A percentile compares a stretch with the other conserved stretches of the same genome.
Evolutionary conservation across 495 filamentous ascomycete species (phyloP).

Genomic region (Amorphotheca resinae): DNA sequence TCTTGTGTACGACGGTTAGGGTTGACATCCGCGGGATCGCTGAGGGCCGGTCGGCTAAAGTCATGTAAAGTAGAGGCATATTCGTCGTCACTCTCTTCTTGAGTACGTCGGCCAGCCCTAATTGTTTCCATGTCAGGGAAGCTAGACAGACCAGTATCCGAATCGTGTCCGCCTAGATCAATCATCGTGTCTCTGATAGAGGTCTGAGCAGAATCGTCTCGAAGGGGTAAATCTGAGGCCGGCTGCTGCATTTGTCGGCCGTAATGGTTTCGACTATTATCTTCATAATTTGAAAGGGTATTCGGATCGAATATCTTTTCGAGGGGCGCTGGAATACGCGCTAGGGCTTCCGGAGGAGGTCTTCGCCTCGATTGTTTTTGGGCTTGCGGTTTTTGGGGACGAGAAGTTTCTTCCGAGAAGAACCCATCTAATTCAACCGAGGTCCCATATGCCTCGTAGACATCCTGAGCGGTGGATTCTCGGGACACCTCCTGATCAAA

Average conservation of each 20-base stretch:
- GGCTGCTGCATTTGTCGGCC: slow-evolving; percentile 25
- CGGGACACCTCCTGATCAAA: slow-evolving; percentile 53
- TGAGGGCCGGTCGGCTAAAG: slow-evolving; percentile 34
- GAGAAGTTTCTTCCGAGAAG: slow-evolving; percentile 29
- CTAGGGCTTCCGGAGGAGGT: slow-evolving; percentile 37
- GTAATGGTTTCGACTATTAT: slow-evolving; percentile 40
- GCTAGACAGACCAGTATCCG: slow-evolving; percentile 31
- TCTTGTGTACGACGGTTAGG: slow-evolving; percentile 42
- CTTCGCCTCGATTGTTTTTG: slow-evolving; percentile 31
- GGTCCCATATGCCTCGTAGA: slow-evolving; percentile 38
- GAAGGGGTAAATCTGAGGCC: slow-evolving; percentile 40
- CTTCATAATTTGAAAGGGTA: slow-evolving; percentile 42
- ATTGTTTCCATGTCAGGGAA: slow-evolving; percentile 48
- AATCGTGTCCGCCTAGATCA: slow-evolving; percentile 40
- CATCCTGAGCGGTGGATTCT: slow-evolving; percentile 32
- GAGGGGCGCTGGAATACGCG: slow-evolving; percentile 34
- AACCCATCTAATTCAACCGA: slow-evolving; percentile 29
- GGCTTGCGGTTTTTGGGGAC: slow-evolving; percentile 23
- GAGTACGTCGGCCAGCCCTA: slow-evolving; percentile 23
- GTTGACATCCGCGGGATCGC: slow-evolving; percentile 36
- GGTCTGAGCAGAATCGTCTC: slow-evolving; percentile 37
- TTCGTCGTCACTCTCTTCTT: slow-evolving; percentile 26
- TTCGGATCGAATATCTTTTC: slow-evolving; percentile 47
- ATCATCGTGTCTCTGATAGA: slow-evolving; percentile 42
- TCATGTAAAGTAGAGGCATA: slow-evolving; percentile 21